A percentile compares a stretch with the other conserved stretches of the same genome.
Conservation (phyloP, 345 rosid species). For the Boechera retrofracta region DNA sequence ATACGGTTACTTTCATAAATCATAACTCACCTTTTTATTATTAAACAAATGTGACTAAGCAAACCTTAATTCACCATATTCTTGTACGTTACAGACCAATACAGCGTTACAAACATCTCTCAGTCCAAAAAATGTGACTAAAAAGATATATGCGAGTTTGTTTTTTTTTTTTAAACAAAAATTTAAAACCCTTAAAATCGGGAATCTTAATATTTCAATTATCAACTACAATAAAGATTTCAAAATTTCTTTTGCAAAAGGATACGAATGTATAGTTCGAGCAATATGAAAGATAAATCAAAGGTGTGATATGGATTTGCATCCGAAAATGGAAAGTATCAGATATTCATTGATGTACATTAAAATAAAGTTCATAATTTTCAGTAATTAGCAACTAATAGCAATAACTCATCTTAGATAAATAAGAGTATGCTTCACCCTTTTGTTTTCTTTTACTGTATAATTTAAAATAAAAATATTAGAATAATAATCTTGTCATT, state of each 20-base stretch:
- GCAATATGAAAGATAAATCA: background rate
- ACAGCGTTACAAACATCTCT: conserved; percentile 34
- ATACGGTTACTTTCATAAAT: conserved; percentile 19
- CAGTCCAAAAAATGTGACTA: conserved; percentile 38
- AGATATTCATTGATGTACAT: background rate
- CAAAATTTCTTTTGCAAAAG: background rate
- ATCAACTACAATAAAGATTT: background rate
- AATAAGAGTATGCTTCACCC: background rate
- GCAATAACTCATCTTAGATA: conserved; percentile 3
- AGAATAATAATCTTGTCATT: conserved; percentile 5
- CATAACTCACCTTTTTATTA: background rate
- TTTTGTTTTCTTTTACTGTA: background rate
- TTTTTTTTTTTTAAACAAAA: background rate
- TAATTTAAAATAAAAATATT: background rate
- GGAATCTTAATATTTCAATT: background rate
- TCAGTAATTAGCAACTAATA: background rate
- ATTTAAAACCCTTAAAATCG: background rate
- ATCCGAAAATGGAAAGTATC: background rate
- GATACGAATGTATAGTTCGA: background rate
- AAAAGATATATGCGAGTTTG: conserved; percentile 9
- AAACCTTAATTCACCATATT: conserved; percentile 20
- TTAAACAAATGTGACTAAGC: background rate
- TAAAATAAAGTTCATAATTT: background rate
- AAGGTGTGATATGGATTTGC: background rate
- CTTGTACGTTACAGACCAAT: conserved; percentile 36